Evolutionary conservation across 257 asterid genomes (phyloP), one percentile per base, ranked within the genome.

Genomic region (Ophiorrhiza pumila): DNA sequence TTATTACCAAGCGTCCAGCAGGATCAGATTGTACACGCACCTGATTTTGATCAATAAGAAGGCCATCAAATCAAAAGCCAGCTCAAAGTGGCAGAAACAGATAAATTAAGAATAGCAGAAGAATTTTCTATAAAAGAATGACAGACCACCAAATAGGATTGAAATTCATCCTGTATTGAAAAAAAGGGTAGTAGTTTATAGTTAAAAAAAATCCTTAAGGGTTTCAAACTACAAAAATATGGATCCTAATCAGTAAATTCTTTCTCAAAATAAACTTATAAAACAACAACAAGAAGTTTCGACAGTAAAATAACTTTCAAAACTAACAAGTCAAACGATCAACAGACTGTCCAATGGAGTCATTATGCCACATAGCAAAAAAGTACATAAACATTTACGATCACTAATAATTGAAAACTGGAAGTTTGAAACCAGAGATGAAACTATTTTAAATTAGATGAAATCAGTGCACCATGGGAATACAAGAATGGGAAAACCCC

Each of bases 11-110:
- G 65, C 97, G 96, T 9, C 98, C 98, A 2, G 95, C 95, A 59
- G 98, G 98, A 86, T 93, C 98, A 52, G 97, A 90, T 81, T 93
- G 96, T 57, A 93, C 97, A 0, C 90, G 93, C 61, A 93, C 97
- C 96, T 93, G 86, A 74, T 49, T 71, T 29, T 34, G 47, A 14
- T 7, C 62, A 34, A 52, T 37, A 68, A 49, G 58, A 68, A 37
- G 45, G 1, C 60, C 46, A 68, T 18, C 46, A 17, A 68, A 12
- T 68, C 13, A 29, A 65, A 56, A 6, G n/a, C 31, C 39, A 74
- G 68, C 50, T 42, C 60, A 65, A 55, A 45, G 42, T 23, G 15
- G 35, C 25, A 53, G 55, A 9, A 63, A 49, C 4, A 20, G 46
- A 32, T 20, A 35, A 69, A 52, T 49, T 49, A 73, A 39, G 8